phyloP scores from a whole-genome alignment of 768 basidiomycete genomes.

The Rhodocollybia butyracea region DNA sequence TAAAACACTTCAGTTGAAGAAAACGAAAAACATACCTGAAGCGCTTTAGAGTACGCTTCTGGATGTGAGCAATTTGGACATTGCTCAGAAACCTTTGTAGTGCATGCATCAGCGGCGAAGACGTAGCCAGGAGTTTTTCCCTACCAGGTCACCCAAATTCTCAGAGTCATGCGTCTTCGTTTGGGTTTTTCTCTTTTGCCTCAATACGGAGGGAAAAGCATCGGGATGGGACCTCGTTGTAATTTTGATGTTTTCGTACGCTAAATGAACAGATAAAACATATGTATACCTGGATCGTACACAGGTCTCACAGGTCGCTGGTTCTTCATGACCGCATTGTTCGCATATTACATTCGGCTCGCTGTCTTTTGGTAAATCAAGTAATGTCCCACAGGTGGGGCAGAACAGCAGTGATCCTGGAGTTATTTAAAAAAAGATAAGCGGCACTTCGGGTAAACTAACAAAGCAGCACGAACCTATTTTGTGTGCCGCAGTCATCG shows the following conservation, averaged over 20 bases:
- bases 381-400: constrained; percentile 86
- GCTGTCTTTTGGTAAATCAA: constrained; percentile 75
- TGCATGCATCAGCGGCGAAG: background rate
- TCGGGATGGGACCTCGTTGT: constrained; percentile 90
- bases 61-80: constrained; percentile 85
- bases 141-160: constrained; percentile 57
- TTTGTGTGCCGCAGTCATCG: constrained; percentile 26
- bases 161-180: constrained; percentile 74
- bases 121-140: constrained; percentile 8
- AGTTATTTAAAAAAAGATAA: background rate
- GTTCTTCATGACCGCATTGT: constrained; percentile 85
- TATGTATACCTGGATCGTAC: background rate
- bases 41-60: constrained; percentile 85
- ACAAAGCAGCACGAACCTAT: constrained; percentile 26
- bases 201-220: constrained; percentile 87
- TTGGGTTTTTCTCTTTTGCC: constrained; percentile 87
- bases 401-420: constrained; percentile 93
- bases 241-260: constrained; percentile 89
- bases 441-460: background rate
- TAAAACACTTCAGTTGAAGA: background rate
- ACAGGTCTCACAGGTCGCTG: constrained; percentile 66
- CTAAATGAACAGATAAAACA: constrained; percentile 35
- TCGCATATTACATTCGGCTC: constrained; percentile 79
- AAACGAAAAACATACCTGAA: constrained; percentile 54
- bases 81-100: constrained; percentile 74